These are phyloP conservation scores for Trebouxia sp. DNA, from an alignment of 139 green algal species.

Conservation along the genomic window DNA sequence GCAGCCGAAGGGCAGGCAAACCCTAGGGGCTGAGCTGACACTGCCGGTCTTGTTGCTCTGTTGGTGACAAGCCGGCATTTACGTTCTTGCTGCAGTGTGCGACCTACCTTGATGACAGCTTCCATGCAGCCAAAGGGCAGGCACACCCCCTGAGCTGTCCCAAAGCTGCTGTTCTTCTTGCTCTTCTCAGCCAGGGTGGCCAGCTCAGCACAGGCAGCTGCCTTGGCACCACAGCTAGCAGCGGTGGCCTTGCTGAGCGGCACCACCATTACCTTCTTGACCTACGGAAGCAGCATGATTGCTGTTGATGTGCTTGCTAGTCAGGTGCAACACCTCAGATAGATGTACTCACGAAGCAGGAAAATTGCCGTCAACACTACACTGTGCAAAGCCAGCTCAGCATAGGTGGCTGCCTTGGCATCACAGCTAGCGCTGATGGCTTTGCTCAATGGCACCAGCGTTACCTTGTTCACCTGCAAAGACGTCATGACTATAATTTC, in stretches of 20 bases:
- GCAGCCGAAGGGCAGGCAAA: too few species aligned
- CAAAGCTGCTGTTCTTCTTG: conserved; percentile 47
- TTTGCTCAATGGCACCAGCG: conserved; percentile 61
- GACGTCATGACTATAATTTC: background rate
- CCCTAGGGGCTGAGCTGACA: too few species aligned
- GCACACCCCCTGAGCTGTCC: conserved; percentile 59
- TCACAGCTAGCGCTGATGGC: conserved; percentile 61
- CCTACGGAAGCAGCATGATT: conserved; percentile 1
- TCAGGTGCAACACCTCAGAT: too few species aligned
- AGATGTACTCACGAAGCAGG: too few species aligned
- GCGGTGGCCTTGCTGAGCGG: conserved; percentile 56
- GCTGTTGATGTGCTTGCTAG: background rate
- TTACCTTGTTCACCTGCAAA: conserved; percentile 11
- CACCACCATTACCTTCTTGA: conserved; percentile 47
- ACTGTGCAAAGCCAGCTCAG: conserved; percentile 69
- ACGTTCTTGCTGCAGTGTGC: too few species aligned
- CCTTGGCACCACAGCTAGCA: conserved; percentile 78
- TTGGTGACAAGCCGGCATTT: background rate
- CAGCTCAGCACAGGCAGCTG: conserved; percentile 79
- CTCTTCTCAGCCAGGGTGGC: conserved; percentile 30
- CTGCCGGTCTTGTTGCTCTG: background rate
- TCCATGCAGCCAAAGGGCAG: conserved; percentile 96
- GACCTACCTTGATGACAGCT: conserved; percentile 47
- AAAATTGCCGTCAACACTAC: too few species aligned
- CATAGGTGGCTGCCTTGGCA: conserved; percentile 85